phyloP scores from a whole-genome alignment of 805 yeast species.

The Wickerhamomyces alni region DNA sequence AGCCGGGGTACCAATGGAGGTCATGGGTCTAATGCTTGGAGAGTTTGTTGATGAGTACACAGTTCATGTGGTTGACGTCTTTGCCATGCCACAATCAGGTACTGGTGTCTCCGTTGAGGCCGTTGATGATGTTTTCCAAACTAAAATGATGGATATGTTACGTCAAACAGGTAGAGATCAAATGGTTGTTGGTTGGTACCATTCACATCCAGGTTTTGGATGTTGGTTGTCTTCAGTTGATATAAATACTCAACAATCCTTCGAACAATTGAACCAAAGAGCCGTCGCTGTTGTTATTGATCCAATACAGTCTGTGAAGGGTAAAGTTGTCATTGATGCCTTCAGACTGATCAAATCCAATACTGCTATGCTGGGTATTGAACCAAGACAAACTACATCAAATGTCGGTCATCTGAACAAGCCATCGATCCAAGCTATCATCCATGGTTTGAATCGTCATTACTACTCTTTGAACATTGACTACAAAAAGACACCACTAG shows the following conservation, averaged over 20 bases:
- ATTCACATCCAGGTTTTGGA: conserved; percentile 99
- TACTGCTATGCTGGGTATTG: conserved; percentile 89
- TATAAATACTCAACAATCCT: conserved; percentile 95
- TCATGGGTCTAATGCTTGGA: conserved; percentile 98
- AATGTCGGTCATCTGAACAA: conserved; percentile 93
- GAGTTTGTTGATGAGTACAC: conserved; percentile 97
- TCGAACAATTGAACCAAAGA: conserved; percentile 90
- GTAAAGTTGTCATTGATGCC: conserved; percentile 98
- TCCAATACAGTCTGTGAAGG: conserved; percentile 97
- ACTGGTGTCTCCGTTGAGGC: conserved; percentile 99
- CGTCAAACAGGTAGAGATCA: conserved; percentile 99
- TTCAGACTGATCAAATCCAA: conserved; percentile 89
- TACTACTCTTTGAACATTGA: conserved; percentile 94
- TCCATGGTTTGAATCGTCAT: conserved; percentile 95
- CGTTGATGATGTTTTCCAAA: conserved; percentile 97
- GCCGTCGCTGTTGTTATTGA: conserved; percentile 98
- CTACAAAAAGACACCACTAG: conserved; percentile 86
- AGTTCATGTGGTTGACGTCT: conserved; percentile 94
- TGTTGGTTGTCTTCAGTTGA: conserved; percentile 98
- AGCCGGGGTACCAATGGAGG: conserved; percentile 84
- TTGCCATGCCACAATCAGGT: conserved; percentile 99
- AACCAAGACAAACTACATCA: conserved; percentile 96
- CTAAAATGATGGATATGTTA: conserved; percentile 99
- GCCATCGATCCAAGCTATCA: conserved; percentile 93
- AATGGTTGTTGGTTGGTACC: conserved; percentile 99